Evolutionary conservation across 306 rosid species (phyloP).

Genomic region (Dalbergia cultrata): DNA sequence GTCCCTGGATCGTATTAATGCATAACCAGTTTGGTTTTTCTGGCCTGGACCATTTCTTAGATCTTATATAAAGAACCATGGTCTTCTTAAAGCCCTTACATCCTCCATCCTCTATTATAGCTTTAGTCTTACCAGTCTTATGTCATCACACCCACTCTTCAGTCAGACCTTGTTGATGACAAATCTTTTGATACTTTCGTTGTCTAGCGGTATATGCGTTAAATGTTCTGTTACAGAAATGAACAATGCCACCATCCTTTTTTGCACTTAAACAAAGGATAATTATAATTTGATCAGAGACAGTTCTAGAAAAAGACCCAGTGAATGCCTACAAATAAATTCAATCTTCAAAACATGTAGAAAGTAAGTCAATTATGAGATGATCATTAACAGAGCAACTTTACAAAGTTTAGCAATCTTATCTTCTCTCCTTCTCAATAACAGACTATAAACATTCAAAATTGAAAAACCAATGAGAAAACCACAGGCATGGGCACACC

Average conservation of each 20-base stretch:
- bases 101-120: conserved; percentile 50
- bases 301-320: neutral
- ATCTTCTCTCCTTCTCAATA: no score
- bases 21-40: conserved; percentile 78
- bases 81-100: conserved; percentile 86
- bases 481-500: no score
- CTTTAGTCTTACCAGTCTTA: conserved; percentile 61
- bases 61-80: conserved; percentile 74
- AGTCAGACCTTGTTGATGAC: conserved; percentile 42
- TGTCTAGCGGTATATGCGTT: conserved; percentile 87
- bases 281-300: conserved; percentile 39
- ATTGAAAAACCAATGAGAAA: no score
- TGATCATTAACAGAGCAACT: neutral
- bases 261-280: conserved; percentile 65
- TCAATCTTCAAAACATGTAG: conserved; percentile 26
- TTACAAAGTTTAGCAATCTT: neutral
- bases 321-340: conserved; percentile 6
- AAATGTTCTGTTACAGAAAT: conserved; percentile 73
- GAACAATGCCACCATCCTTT: conserved; percentile 80
- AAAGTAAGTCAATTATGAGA: neutral
- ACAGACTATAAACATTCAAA: neutral
- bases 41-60: conserved; percentile 71
- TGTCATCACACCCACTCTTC: conserved; percentile 62
- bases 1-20: conserved; percentile 92
- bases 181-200: conserved; percentile 65